These are phyloP conservation scores for Trypanosoma grayi DNA, from an alignment of 208 protist species.

Conservation along the genomic window DNA sequence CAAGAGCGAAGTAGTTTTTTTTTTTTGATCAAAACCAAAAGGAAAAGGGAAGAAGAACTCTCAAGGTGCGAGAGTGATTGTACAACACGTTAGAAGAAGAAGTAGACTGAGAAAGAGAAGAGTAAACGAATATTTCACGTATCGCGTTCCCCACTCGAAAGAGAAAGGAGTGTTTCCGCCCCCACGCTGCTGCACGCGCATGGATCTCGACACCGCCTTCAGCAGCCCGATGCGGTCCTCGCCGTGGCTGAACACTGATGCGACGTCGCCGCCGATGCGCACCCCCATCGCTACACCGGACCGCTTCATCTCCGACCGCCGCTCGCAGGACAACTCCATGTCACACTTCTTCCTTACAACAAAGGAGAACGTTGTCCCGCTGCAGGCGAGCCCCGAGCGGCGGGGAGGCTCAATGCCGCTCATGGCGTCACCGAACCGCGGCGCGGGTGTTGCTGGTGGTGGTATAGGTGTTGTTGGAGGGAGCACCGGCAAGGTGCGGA, in stretches of 20 bases:
- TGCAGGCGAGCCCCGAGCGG: conserved; percentile 33
- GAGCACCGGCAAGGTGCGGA: conserved; percentile 16
- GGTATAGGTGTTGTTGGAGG: not conserved
- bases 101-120: not conserved
- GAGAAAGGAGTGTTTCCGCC: too few relatives aligned
- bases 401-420: conserved; percentile 24
- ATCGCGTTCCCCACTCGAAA: too few relatives aligned
- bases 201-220: conserved; percentile 11
- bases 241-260: conserved; percentile 5
- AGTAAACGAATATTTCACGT: too few relatives aligned
- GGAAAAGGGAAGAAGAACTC: not conserved
- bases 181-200: not conserved
- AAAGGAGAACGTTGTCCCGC: conserved; percentile 56
- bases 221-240: conserved; percentile 12
- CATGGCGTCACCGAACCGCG: conserved; percentile 12
- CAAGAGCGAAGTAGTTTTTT: not conserved
- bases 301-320: conserved; percentile 69
- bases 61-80: not conserved
- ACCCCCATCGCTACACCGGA: conserved; percentile 30
- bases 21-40: conserved; percentile 14
- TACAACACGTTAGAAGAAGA: too few relatives aligned
- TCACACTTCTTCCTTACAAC: conserved; percentile 82
- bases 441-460: not conserved
- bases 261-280: conserved; percentile 11
- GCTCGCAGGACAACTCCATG: conserved; percentile 49